phyloP scores from a whole-genome alignment of 2,329 filamentous ascomycete species.

The Chrysoporthe austroafricana region DNA sequence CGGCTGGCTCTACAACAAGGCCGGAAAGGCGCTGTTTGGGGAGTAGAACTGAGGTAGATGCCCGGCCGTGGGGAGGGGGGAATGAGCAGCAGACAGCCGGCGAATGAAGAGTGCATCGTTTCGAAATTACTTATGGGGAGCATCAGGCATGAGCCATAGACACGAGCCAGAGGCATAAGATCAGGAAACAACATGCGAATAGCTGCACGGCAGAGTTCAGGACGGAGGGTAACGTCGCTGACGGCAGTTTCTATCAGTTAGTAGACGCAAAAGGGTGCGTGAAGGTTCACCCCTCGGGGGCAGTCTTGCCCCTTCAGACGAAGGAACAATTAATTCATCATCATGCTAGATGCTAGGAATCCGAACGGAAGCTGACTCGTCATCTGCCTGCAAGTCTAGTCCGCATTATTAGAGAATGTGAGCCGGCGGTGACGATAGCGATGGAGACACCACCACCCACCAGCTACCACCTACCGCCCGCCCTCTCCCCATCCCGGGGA shows the following conservation, averaged over 20 bases:
- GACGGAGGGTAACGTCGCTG: not conserved
- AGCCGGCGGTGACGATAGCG: too few species aligned
- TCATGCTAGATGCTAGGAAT: not conserved
- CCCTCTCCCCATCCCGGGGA: not conserved
- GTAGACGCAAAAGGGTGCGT: not conserved
- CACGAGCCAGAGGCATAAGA: not conserved
- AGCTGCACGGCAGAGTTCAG: not conserved
- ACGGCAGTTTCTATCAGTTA: not conserved
- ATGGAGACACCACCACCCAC: too few species aligned
- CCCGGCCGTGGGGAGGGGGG: not conserved
- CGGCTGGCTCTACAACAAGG: conserved; percentile 10
- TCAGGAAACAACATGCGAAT: not conserved
- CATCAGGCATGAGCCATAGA: too few species aligned
- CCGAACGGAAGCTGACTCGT: not conserved
- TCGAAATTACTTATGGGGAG: not conserved
- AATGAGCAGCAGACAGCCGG: too few species aligned
- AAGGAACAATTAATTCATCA: not conserved
- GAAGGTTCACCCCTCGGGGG: not conserved
- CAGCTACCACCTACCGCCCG: too few species aligned
- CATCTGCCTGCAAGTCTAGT: too few species aligned
- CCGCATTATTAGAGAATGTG: too few species aligned
- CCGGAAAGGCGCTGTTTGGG: conserved; percentile 7
- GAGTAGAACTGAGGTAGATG: not conserved
- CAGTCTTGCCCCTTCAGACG: not conserved
- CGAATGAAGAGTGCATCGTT: not conserved